phyloP scores from a whole-genome alignment of 371 early-diverging fungal species.

The Synchytrium microbalum region DNA sequence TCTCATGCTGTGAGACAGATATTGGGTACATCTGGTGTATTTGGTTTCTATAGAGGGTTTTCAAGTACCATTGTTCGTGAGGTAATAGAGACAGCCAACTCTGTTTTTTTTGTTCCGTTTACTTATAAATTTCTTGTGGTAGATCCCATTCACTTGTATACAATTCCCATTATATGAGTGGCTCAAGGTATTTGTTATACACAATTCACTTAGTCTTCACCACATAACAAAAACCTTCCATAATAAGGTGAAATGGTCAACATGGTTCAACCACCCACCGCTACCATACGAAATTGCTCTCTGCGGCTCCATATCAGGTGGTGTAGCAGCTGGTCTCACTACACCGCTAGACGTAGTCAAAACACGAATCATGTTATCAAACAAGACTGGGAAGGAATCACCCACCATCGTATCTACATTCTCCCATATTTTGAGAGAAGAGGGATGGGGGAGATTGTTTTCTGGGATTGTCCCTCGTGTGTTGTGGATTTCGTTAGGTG shows the following conservation, averaged over 20 bases:
- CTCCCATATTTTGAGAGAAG: slow-evolving; percentile 64
- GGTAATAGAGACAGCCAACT: slow-evolving; percentile 19
- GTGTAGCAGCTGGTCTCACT: slow-evolving; percentile 40
- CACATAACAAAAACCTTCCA: too few species aligned
- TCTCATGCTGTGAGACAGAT: slow-evolving; percentile 28
- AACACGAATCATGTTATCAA: slow-evolving; percentile 46
- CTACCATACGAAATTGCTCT: slow-evolving; percentile 74
- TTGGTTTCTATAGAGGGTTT: slow-evolving; percentile 89
- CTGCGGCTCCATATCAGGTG: slow-evolving; percentile 73
- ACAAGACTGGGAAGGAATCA: slow-evolving; percentile 31
- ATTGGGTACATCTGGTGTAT: slow-evolving; percentile 56
- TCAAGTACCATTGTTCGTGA: slow-evolving; percentile 82
- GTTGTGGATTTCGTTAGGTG: slow-evolving; percentile 92
- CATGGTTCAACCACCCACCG: neutral
- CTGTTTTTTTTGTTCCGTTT: neutral
- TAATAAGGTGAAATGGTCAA: slow-evolving; percentile 5
- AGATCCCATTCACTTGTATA: slow-evolving; percentile 92
- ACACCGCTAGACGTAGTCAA: slow-evolving; percentile 50
- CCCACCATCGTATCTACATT: slow-evolving; percentile 65
- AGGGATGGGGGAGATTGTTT: slow-evolving; percentile 71
- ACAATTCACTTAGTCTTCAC: neutral
- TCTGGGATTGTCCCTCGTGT: slow-evolving; percentile 87
- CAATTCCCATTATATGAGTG: slow-evolving; percentile 94
- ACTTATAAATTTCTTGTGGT: slow-evolving; percentile 3
- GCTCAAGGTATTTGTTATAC: slow-evolving; percentile 48